Percentiles rank a stretch among this genome's conserved stretches.
Evolutionary conservation across 352 stramenopile species (phyloP).

Genomic region (Globisporangium acanthophoron): DNA sequence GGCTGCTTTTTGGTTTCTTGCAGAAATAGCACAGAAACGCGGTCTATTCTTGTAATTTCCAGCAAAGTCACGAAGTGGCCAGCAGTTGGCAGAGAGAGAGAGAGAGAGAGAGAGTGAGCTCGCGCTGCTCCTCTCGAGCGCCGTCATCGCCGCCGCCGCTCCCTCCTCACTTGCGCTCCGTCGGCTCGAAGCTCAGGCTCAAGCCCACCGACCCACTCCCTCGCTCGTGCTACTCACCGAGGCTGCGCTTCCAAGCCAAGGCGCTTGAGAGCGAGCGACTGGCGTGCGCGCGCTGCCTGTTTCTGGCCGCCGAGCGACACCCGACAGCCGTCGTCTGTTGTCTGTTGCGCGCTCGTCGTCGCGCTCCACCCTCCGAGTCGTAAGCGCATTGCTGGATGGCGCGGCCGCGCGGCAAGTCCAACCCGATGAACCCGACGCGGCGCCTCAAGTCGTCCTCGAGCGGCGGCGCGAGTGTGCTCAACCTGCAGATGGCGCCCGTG

Average conservation of each 20-base stretch:
- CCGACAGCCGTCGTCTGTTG: background rate
- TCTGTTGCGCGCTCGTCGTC: background rate
- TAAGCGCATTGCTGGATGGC: slow-evolving; percentile 9
- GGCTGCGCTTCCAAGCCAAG: background rate
- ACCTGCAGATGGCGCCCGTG: slow-evolving; percentile 33
- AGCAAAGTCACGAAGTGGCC: no score
- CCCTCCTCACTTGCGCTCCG: background rate
- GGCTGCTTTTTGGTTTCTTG: no score
- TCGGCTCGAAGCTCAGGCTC: background rate
- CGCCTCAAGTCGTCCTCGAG: slow-evolving; percentile 13
- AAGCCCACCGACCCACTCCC: no score
- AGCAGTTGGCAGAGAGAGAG: no score
- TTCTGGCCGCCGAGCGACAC: background rate
- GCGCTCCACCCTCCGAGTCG: no score
- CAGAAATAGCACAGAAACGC: no score
- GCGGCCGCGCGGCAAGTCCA: slow-evolving; percentile 34
- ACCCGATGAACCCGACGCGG: slow-evolving; percentile 12
- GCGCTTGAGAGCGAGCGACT: background rate
- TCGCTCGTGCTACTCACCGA: background rate
- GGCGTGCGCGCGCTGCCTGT: slow-evolving; percentile 2
- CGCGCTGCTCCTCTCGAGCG: no score
- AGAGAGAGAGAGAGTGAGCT: no score
- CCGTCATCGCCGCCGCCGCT: no score
- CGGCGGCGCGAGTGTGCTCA: slow-evolving; percentile 16
- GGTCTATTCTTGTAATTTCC: no score